phyloP scores from a whole-genome alignment of 176 grass and related monocot genomes.

The sorghum (Sorghum bicolor) region Sorghum_bicolor_NCBIv3 NC_012872.2:71808501-71809000 shows the following conservation, averaged over 20 bases:
- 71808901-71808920: conserved; percentile 55
- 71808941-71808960: conserved; percentile 80
- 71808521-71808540: conserved; percentile 15
- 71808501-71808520: conserved; percentile 62
- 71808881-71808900: conserved; percentile 81
- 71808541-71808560: conserved; percentile 6
- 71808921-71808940: conserved; percentile 55
- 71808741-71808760: conserved; percentile 56
- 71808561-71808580: background rate
- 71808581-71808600: background rate
- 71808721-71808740: conserved; percentile 62
- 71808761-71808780: conserved; percentile 78
- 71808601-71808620: background rate
- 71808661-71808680: background rate
- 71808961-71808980: conserved; percentile 74
- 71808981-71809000: conserved; percentile 63
- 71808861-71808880: conserved; percentile 63
- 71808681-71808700: background rate
- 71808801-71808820: conserved; percentile 64
- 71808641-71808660: background rate
- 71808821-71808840: conserved; percentile 77
- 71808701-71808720: conserved; percentile 71
- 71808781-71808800: conserved; percentile 50
- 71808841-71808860: conserved; percentile 59
- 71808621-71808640: background rate